phyloP scores from a whole-genome alignment of 2,329 filamentous ascomycete genomes.

The Pseudocercospora ulei region DNA sequence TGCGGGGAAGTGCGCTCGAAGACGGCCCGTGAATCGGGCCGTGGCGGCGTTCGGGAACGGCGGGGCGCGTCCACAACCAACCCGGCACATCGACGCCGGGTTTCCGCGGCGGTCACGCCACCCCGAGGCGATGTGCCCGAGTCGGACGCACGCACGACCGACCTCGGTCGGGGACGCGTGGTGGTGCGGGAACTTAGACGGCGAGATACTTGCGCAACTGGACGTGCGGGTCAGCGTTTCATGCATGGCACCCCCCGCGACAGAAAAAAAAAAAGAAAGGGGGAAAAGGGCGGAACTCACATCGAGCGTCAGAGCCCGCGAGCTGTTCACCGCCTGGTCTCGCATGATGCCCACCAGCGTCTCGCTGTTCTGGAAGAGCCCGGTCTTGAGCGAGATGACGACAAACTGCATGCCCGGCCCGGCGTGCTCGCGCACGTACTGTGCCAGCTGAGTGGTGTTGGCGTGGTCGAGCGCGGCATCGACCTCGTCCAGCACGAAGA shows the following conservation, averaged over 20 bases:
- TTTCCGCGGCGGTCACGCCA: too few species aligned
- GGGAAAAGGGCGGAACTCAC: conserved; percentile 53
- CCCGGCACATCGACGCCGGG: too few species aligned
- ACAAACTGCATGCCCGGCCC: conserved; percentile 98
- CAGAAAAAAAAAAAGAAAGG: not conserved
- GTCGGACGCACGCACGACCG: too few species aligned
- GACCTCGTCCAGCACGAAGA: conserved; percentile 97
- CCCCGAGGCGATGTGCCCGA: too few species aligned
- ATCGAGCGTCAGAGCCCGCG: conserved; percentile 83
- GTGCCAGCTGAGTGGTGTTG: conserved; percentile 90
- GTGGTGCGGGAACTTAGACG: too few species aligned
- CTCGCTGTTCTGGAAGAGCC: conserved; percentile 92
- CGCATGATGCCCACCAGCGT: conserved; percentile 90
- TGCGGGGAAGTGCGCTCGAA: too few species aligned
- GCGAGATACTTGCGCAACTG: conserved; percentile 34
- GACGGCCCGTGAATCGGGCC: too few species aligned
- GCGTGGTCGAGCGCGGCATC: conserved; percentile 97
- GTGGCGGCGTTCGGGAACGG: too few species aligned
- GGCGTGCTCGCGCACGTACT: conserved; percentile 89
- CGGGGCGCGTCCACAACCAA: too few species aligned
- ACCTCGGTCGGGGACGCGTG: too few species aligned
- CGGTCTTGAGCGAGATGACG: conserved; percentile 91
- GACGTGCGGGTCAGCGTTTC: conserved; percentile 4
- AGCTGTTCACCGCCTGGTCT: conserved; percentile 88
- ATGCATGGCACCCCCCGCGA: not conserved